These are phyloP conservation scores for Termitomyces sp. DNA, from an alignment of 768 basidiomycete species.

Conservation along the genomic window DNA sequence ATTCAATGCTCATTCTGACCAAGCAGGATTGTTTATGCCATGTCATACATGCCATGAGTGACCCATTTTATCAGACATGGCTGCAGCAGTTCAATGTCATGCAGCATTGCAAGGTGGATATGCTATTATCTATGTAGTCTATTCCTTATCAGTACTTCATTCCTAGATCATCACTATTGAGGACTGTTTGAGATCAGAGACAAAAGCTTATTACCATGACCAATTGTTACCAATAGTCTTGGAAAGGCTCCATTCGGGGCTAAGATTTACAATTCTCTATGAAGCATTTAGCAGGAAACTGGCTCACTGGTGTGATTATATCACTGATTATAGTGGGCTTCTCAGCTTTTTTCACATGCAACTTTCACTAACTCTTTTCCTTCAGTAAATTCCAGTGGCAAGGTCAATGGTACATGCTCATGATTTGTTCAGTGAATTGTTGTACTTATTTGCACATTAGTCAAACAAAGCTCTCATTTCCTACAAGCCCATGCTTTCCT, in stretches of 20 bases:
- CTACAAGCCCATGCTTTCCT: conserved; percentile 81
- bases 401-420: conserved; percentile 53
- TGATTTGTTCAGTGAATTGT: not conserved
- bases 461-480: conserved; percentile 79
- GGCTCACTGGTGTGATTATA: conserved; percentile 79
- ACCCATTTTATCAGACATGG: conserved; percentile 85
- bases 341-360: not conserved
- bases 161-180: conserved; percentile 71
- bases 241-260: conserved; percentile 44
- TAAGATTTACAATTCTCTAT: conserved; percentile 72
- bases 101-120: conserved; percentile 73
- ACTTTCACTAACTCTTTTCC: not conserved
- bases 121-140: not conserved
- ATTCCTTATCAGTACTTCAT: not conserved
- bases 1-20: conserved; percentile 82
- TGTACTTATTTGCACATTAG: conserved; percentile 29
- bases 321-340: conserved; percentile 64
- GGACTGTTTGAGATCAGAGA: conserved; percentile 74
- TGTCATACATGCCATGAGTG: conserved; percentile 78
- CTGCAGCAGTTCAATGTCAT: conserved; percentile 75
- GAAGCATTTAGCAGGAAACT: conserved; percentile 83
- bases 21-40: conserved; percentile 86
- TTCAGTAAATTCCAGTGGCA: conserved; percentile 70
- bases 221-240: conserved; percentile 68
- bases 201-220: conserved; percentile 62